Percentiles rank a stretch among this genome's conserved stretches.
phyloP scores from a whole-genome alignment of 2,329 filamentous ascomycete species.

The Sphaceloma murrayae region DNA sequence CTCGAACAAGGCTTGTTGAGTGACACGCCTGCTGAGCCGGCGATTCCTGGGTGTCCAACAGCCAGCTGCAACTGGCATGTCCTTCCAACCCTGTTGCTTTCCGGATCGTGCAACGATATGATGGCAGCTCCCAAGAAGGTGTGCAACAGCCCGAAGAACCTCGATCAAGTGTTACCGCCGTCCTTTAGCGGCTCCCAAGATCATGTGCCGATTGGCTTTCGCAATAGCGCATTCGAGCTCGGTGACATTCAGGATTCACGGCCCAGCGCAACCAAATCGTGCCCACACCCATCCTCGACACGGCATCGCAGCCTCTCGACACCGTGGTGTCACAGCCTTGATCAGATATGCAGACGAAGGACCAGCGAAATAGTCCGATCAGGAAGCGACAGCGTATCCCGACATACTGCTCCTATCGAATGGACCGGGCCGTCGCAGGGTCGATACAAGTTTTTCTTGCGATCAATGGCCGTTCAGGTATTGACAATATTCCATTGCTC shows the following conservation, averaged over 20 bases:
- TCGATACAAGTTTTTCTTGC: too few species aligned
- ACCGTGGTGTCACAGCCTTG: neutral
- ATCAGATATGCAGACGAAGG: neutral
- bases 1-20: neutral
- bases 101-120: constrained; percentile 1
- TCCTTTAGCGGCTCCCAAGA: neutral
- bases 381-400: neutral
- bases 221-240: neutral
- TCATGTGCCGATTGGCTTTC: neutral
- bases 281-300: neutral
- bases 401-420: neutral
- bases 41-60: neutral
- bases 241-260: neutral
- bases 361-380: neutral
- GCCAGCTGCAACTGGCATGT: constrained; percentile 1
- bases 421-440: neutral
- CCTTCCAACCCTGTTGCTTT: neutral
- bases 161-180: neutral
- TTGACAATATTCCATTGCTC: neutral
- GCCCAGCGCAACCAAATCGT: neutral
- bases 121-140: neutral
- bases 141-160: constrained; percentile 1
- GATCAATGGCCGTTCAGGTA: too few species aligned
- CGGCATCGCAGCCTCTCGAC: neutral
- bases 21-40: neutral